Evolutionary conservation across 306 rosid genomes (phyloP).

Genomic region (Hippophae gyantsensis): DNA sequence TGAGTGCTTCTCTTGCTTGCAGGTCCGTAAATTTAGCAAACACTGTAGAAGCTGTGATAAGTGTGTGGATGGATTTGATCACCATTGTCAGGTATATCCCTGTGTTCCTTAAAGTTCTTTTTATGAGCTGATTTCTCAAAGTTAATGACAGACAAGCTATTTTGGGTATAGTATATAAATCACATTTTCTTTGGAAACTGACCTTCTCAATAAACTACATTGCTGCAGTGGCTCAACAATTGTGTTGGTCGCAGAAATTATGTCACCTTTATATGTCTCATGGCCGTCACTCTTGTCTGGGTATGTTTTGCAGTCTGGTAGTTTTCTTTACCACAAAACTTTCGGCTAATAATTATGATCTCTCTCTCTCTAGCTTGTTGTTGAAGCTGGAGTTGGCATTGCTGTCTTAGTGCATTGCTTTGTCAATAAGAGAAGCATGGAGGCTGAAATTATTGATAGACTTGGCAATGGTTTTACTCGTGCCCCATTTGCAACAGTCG

Average conservation of each 20-base stretch:
- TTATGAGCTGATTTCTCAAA: constrained; percentile 5
- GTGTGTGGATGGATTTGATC: constrained; percentile 96
- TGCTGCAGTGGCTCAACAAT: constrained; percentile 97
- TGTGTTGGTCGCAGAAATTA: constrained; percentile 95
- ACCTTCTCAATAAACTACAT: constrained; percentile 23
- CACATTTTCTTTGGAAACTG: constrained; percentile 14
- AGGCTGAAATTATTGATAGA: constrained; percentile 73
- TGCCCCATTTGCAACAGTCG: constrained; percentile 87
- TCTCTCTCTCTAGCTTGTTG: constrained; percentile 51
- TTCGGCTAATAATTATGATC: constrained; percentile 14
- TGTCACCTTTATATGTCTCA: constrained; percentile 72
- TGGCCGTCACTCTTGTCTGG: constrained; percentile 87
- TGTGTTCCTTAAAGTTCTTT: constrained; percentile 15
- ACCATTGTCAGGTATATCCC: constrained; percentile 84
- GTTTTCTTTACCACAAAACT: not conserved
- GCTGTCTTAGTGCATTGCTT: constrained; percentile 90
- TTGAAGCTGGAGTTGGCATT: constrained; percentile 92
- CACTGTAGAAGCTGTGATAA: constrained; percentile 99
- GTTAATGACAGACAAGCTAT: not conserved
- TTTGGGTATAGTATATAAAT: constrained; percentile 18
- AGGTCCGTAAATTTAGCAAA: constrained; percentile 97
- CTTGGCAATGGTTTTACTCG: constrained; percentile 98
- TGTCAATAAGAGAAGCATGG: constrained; percentile 78
- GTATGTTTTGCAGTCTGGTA: constrained; percentile 40
- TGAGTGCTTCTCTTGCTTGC: constrained; percentile 24